Base-by-base conservation (phyloP, 345 rosid genomes). In the Brassica rapa region DNA sequence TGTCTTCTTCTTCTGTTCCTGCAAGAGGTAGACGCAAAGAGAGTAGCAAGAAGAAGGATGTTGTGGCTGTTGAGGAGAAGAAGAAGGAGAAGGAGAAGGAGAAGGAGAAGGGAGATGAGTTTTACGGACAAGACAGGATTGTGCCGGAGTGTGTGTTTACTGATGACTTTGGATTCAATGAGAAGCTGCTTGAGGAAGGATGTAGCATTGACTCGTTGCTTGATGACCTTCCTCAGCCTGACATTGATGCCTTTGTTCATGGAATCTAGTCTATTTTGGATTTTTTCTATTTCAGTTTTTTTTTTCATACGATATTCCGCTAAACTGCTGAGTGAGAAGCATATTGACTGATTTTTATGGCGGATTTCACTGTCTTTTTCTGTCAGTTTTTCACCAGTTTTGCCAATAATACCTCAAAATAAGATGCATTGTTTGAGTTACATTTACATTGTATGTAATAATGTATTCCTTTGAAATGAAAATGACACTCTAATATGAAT, bases 161-260 rank as follows among this genome's bases (percentile, higher is more conserved):
- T 8, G 86, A 84, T 35, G 98, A 86, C 8, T 83, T 91, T 66
- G 81, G 81, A 24, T 91, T 93, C 62, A 94, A 85, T 71, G 93
- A 85, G 75, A 87, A 83, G 66, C 15, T 91, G 74, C 84, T 91
- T 63, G 80, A 85, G 73, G 94, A 84, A 14, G 85, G 85, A 19
- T 89, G 91, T 70, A 85, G 81, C 85, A 82, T 90, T 70, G 94
- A 92, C 57, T 85, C 89, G 24, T 83, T 94, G 62, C 92, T 92
- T 71, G 91, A 89, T 55, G 95, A 87, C 30, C 75, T 87, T 43
- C 89, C 88, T 43, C 83, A 75, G 46, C 76, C 76, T 80, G 80
- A 70, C 27, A 75, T 80, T 57, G 80, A 80, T 56, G 80, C 76
- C 49, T 75, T 75, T 57, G 80, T 75, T 80, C 80, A 75, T 46